phyloP scores from a whole-genome alignment of 805 yeast species.

The Candida maesae region DNA sequence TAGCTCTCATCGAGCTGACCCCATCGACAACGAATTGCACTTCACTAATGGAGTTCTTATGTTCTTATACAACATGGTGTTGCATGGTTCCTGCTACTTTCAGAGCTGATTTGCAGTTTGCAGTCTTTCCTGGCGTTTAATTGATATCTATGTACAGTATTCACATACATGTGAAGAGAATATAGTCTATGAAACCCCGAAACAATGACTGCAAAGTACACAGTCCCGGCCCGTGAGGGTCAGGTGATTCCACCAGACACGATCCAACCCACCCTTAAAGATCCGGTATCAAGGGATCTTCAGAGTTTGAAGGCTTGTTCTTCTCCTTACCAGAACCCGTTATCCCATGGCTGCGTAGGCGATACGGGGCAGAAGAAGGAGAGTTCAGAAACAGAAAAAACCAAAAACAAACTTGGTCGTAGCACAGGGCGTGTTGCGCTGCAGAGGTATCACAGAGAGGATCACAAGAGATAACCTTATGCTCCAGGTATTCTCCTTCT shows the following conservation, averaged over 20 bases:
- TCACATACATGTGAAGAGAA: neutral
- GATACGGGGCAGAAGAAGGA: slow-evolving; percentile 66
- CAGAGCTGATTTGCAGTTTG: no score
- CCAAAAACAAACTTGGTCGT: no score
- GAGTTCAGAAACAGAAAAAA: slow-evolving; percentile 24
- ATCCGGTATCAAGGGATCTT: slow-evolving; percentile 18
- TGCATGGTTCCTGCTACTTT: no score
- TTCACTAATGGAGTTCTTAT: no score
- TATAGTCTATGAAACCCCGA: slow-evolving; percentile 8
- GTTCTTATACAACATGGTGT: no score
- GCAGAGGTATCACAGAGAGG: no score
- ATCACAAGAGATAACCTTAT: slow-evolving; percentile 6
- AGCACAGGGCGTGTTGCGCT: no score
- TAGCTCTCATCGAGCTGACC: no score
- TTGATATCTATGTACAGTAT: no score
- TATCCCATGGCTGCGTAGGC: slow-evolving; percentile 42
- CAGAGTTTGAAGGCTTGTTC: slow-evolving; percentile 41
- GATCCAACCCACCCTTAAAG: slow-evolving; percentile 38
- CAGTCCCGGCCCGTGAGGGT: slow-evolving; percentile 5
- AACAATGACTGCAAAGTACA: neutral
- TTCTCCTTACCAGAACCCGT: slow-evolving; percentile 65
- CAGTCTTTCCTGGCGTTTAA: no score
- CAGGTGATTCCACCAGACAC: slow-evolving; percentile 30
- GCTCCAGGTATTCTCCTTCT: neutral
- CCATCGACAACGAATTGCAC: no score